These are phyloP conservation scores for Aspergillus versicolor DNA, from an alignment of 2,329 filamentous ascomycete genomes.

Conservation along the genomic window DNA sequence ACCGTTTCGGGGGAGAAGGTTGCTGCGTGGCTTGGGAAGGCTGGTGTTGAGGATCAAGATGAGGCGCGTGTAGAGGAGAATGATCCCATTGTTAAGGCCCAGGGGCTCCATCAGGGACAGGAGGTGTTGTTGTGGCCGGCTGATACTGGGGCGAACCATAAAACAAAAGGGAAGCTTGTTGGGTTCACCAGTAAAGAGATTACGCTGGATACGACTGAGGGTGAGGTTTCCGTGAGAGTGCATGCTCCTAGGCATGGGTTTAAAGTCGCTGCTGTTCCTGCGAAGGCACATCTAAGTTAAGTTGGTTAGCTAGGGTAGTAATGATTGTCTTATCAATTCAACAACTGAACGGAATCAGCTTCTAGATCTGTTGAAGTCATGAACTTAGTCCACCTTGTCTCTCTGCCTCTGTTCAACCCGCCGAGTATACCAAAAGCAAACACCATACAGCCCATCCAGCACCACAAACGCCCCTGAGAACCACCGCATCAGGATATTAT, in stretches of 20 bases:
- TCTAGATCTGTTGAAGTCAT: no score
- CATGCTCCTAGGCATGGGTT: conserved; percentile 7
- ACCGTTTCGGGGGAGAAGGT: conserved; percentile 2
- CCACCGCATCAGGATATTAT: conserved; percentile 13
- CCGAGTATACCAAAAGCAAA: no score
- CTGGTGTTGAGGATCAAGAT: not conserved
- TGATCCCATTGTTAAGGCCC: not conserved
- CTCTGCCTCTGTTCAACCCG: no score
- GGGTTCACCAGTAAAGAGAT: conserved; percentile 5
- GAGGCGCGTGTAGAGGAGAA: not conserved
- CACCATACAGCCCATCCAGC: no score
- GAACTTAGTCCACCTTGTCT: no score
- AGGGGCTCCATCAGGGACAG: not conserved
- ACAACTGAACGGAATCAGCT: no score
- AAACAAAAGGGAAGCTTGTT: not conserved
- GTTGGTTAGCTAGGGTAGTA: no score
- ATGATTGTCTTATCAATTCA: no score
- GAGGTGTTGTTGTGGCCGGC: conserved; percentile 2
- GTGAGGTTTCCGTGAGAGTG: conserved; percentile 3
- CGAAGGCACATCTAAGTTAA: not conserved
- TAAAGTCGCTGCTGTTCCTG: not conserved
- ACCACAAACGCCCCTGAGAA: not conserved
- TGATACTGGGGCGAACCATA: not conserved
- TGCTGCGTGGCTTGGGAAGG: not conserved
- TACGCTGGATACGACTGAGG: conserved; percentile 4